Percentiles rank a stretch among this genome's conserved stretches.
Evolutionary conservation across 2,329 filamentous ascomycete species (phyloP).

Genomic region (Fusarium xyrophilum): DNA sequence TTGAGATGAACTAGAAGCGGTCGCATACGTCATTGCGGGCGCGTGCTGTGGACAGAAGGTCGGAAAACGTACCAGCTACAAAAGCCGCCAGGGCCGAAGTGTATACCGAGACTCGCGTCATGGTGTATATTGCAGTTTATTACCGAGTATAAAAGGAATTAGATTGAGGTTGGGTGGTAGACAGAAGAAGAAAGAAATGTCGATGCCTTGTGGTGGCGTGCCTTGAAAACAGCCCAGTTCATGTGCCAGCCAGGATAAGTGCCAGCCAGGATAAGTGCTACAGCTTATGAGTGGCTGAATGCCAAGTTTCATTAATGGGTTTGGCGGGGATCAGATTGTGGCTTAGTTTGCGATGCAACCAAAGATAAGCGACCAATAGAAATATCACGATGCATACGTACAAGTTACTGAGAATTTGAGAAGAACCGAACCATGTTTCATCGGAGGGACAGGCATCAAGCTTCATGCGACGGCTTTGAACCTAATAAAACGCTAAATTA

Average conservation of each 20-base stretch:
- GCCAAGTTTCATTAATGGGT: conserved; percentile 35
- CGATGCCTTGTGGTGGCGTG: conserved; percentile 30
- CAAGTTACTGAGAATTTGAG: background rate
- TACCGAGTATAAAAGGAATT: background rate
- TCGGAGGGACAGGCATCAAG: background rate
- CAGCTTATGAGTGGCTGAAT: conserved; percentile 30
- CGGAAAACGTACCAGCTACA: conserved; percentile 50
- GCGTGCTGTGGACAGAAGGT: conserved; percentile 11
- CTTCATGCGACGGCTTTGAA: background rate
- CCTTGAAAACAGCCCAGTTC: conserved; percentile 26
- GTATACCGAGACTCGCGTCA: conserved; percentile 56
- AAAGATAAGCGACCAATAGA: background rate
- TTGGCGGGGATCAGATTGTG: conserved; percentile 16
- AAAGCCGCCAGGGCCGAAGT: conserved; percentile 52
- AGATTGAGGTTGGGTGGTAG: conserved; percentile 1
- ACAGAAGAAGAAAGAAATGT: conserved; percentile 32
- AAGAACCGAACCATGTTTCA: background rate
- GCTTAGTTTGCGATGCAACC: conserved; percentile 11
- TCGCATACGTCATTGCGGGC: conserved; percentile 37
- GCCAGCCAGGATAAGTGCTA: conserved; percentile 14
- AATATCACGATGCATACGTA: background rate
- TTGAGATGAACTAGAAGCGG: background rate
- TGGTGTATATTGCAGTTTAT: conserved; percentile 33
- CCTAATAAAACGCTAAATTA: background rate
- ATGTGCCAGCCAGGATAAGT: conserved; percentile 10